phyloP scores from a whole-genome alignment of 2,329 filamentous ascomycete species.

The Dactylellina sp. region DNA sequence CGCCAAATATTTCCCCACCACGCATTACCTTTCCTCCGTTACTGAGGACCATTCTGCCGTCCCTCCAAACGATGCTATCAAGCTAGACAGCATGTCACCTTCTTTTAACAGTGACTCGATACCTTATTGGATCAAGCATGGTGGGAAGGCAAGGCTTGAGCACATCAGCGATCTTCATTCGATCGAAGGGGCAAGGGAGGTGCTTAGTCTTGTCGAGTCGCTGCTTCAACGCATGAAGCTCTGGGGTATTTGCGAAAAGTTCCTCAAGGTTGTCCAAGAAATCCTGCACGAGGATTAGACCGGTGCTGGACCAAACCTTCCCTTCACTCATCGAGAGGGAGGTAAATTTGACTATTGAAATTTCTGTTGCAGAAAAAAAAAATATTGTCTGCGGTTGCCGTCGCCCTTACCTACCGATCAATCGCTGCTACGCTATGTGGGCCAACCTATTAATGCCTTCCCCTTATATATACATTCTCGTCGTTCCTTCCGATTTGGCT shows the following conservation, averaged over 20 bases:
- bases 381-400: too few species aligned
- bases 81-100: constrained; percentile 54
- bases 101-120: constrained; percentile 36
- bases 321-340: too few species aligned
- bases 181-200: constrained; percentile 59
- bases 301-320: not conserved
- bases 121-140: constrained; percentile 60
- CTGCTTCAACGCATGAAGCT: constrained; percentile 59
- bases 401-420: not conserved
- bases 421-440: not conserved
- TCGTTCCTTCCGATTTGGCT: constrained; percentile 30
- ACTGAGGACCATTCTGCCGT: constrained; percentile 45
- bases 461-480: constrained; percentile 17
- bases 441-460: constrained; percentile 2
- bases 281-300: constrained; percentile 57
- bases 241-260: constrained; percentile 61
- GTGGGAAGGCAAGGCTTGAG: constrained; percentile 59
- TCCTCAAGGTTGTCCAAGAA: constrained; percentile 59
- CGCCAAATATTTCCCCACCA: constrained; percentile 58
- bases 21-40: constrained; percentile 41
- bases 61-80: constrained; percentile 58
- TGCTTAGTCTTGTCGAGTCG: constrained; percentile 60
- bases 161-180: constrained; percentile 58
- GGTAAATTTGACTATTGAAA: too few species aligned
- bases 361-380: not conserved